A percentile compares a stretch with the other conserved stretches of the same genome.
These are phyloP conservation scores for Hypoxylon lienhwacheense DNA, from an alignment of 495 filamentous ascomycete species.

Conservation along the genomic window DNA sequence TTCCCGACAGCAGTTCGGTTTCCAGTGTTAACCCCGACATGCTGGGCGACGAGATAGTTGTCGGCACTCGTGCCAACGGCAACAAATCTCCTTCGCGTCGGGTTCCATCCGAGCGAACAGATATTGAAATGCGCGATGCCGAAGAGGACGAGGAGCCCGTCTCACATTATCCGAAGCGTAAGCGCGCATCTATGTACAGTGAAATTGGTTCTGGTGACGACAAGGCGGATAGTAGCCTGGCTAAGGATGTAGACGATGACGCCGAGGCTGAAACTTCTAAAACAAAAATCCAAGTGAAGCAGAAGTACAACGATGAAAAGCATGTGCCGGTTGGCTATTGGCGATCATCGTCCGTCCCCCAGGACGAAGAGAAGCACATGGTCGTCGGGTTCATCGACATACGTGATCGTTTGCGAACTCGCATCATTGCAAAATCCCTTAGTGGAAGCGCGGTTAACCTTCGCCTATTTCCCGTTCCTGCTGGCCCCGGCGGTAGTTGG, in stretches of 20 bases:
- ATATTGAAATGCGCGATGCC: constrained; percentile 43
- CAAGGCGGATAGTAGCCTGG: constrained; percentile 31
- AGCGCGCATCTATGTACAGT: constrained; percentile 48
- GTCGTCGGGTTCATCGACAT: constrained; percentile 59
- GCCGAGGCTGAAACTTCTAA: constrained; percentile 28
- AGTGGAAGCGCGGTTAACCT: constrained; percentile 44
- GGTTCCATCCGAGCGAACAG: constrained; percentile 36
- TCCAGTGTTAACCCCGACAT: constrained; percentile 43
- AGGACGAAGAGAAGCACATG: constrained; percentile 49
- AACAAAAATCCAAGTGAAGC: constrained; percentile 34
- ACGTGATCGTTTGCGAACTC: constrained; percentile 55
- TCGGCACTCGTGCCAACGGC: constrained; percentile 44
- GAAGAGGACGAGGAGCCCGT: constrained; percentile 39
- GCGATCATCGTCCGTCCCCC: constrained; percentile 52
- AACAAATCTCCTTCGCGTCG: constrained; percentile 33
- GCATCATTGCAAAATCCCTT: constrained; percentile 47
- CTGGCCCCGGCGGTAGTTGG: constrained; percentile 59
- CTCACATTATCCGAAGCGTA: constrained; percentile 50
- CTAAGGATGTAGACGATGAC: constrained; percentile 24
- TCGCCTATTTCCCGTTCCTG: constrained; percentile 48
- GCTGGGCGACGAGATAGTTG: constrained; percentile 51
- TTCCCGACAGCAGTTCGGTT: constrained; percentile 39
- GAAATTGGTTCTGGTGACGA: constrained; percentile 45
- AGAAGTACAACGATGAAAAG: constrained; percentile 41
- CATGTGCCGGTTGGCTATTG: constrained; percentile 55